Conservation (phyloP, 371 early-diverging fungal genomes). For the Rhizopus sp. region DNA sequence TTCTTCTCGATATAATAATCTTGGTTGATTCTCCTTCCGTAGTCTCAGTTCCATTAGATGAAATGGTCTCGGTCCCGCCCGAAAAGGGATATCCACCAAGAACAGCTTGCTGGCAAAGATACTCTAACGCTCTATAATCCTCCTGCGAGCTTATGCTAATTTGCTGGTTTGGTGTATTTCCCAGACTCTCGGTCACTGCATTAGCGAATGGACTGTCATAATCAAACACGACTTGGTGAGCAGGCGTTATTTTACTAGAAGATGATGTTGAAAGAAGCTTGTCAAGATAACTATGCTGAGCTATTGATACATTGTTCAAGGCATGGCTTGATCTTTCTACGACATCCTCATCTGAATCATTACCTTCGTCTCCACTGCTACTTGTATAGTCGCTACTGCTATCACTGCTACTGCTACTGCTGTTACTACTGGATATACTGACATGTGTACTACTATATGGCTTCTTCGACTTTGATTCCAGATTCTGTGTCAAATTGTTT, state of each 20-base stretch:
- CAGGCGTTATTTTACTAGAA: not conserved
- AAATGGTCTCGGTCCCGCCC: slow-evolving; percentile 45
- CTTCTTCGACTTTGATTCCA: slow-evolving; percentile 2
- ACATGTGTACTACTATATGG: not conserved
- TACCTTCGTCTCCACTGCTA: slow-evolving; percentile 4
- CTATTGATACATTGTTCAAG: slow-evolving; percentile 2
- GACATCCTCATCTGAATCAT: slow-evolving; percentile 1
- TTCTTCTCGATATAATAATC: slow-evolving; percentile 48
- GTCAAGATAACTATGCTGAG: slow-evolving; percentile 12
- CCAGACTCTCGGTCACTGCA: slow-evolving; percentile 13
- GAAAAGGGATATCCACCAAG: slow-evolving; percentile 56
- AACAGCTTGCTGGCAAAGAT: slow-evolving; percentile 49
- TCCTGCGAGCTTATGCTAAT: slow-evolving; percentile 1
- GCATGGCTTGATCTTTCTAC: slow-evolving; percentile 3
- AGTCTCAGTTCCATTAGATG: slow-evolving; percentile 49
- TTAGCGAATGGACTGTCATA: slow-evolving; percentile 37
- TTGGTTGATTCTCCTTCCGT: slow-evolving; percentile 53
- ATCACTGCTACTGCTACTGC: slow-evolving; percentile 12
- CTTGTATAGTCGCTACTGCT: slow-evolving; percentile 8
- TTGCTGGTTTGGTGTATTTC: not conserved
- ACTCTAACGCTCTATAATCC: slow-evolving; percentile 24
- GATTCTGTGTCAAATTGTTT: not conserved
- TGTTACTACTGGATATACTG: slow-evolving; percentile 1
- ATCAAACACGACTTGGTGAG: slow-evolving; percentile 20
- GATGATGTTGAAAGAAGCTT: not conserved